phyloP scores from a whole-genome alignment of 805 yeast species.

The Starmera dryadoides region DNA sequence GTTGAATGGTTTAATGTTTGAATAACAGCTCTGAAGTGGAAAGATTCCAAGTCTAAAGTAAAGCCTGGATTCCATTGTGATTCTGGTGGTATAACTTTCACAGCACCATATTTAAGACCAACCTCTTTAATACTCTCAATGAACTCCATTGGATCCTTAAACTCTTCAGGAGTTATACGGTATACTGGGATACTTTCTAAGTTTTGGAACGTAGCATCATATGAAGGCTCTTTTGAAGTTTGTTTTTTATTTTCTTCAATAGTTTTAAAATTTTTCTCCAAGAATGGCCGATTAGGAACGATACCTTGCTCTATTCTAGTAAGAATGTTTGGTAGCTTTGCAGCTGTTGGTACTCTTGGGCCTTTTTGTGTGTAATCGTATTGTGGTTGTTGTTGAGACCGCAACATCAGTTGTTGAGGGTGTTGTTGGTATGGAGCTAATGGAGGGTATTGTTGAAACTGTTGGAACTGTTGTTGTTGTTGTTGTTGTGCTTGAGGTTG shows the following conservation, averaged over 20 bases:
- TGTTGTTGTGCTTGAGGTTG: too few species aligned
- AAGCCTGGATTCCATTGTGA: constrained; percentile 25
- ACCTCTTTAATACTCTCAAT: constrained; percentile 35
- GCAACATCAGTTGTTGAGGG: too few species aligned
- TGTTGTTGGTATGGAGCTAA: too few species aligned
- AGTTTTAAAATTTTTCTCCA: neutral
- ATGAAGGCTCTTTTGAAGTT: neutral
- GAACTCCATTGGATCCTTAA: constrained; percentile 48
- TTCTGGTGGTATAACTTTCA: constrained; percentile 54
- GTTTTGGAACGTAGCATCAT: neutral
- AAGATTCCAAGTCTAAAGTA: constrained; percentile 34
- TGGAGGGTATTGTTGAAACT: too few species aligned
- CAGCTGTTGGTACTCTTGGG: too few species aligned
- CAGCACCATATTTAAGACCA: constrained; percentile 55
- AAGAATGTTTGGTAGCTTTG: neutral
- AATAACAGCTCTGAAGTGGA: constrained; percentile 45
- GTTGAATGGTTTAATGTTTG: constrained; percentile 37
- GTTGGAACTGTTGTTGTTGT: too few species aligned
- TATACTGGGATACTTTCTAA: constrained; percentile 31
- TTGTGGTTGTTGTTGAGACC: too few species aligned
- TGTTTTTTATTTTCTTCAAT: neutral
- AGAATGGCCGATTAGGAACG: too few species aligned
- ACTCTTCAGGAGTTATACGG: constrained; percentile 40
- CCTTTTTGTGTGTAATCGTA: too few species aligned
- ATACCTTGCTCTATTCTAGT: neutral